These are phyloP conservation scores for Artemisia tridentata DNA, from an alignment of 129 eudicot species.

Conservation along the genomic window DNA sequence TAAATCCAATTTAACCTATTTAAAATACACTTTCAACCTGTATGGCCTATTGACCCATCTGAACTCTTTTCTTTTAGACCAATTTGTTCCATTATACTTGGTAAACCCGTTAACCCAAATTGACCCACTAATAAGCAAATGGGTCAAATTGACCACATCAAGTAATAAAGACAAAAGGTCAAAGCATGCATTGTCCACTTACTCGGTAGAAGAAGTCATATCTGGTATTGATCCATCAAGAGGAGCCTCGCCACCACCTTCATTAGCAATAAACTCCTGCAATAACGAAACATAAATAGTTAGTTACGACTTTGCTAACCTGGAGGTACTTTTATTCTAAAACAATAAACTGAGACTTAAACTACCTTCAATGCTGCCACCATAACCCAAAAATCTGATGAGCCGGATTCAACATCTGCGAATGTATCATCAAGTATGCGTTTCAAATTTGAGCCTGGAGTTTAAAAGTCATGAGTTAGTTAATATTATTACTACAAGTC, in stretches of 20 bases:
- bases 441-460: conserved; percentile 64
- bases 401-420: conserved; percentile 70
- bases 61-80: neutral
- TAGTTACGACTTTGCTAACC: neutral
- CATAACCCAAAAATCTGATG: conserved; percentile 96
- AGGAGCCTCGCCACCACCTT: conserved; percentile 96
- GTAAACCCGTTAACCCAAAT: neutral
- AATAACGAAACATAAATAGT: conserved; percentile 2
- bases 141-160: neutral
- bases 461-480: conserved; percentile 2
- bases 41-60: neutral
- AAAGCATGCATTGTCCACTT: conserved; percentile 27
- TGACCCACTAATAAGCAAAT: neutral
- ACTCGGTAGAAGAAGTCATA: conserved; percentile 99
- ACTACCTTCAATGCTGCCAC: conserved; percentile 92
- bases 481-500: conserved; percentile 6
- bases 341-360: neutral
- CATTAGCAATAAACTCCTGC: conserved; percentile 91
- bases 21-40: neutral
- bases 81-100: neutral
- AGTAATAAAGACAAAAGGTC: neutral
- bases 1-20: no score
- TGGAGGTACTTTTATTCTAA: neutral
- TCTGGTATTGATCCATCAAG: conserved; percentile 99
- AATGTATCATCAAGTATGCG: conserved; percentile 68